A percentile compares a stretch with the other conserved stretches of the same genome.
These are phyloP conservation scores for Martensiomyces pterosporus DNA, from an alignment of 192 early-diverging fungal genomes.

Conservation along the genomic window DNA sequence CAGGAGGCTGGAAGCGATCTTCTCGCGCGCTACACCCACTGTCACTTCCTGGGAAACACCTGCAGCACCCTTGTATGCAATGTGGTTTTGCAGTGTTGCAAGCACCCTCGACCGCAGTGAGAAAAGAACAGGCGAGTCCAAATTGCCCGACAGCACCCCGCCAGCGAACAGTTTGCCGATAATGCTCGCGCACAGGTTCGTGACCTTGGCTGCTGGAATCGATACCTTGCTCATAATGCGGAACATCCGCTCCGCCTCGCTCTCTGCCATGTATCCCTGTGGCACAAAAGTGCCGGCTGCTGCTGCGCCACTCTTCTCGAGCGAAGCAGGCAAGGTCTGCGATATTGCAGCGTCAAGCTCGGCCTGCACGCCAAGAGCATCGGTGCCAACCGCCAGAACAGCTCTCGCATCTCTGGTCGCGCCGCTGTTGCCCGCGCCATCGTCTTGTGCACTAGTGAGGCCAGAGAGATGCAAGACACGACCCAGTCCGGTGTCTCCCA, in stretches of 20 bases:
- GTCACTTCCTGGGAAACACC: conserved; percentile 7
- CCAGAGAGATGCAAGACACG: conserved; percentile 15
- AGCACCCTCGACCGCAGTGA: conserved; percentile 9
- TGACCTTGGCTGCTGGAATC: conserved; percentile 13
- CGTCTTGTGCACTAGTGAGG: not conserved
- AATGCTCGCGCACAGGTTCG: conserved; percentile 9
- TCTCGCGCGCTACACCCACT: conserved; percentile 7
- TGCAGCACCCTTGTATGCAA: conserved; percentile 1
- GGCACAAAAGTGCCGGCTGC: not conserved
- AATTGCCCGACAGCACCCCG: too few species aligned
- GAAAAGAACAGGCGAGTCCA: not conserved
- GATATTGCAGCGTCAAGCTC: conserved; percentile 11
- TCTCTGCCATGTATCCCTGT: conserved; percentile 5
- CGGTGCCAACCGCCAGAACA: not conserved
- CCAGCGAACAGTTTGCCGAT: too few species aligned
- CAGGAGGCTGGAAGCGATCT: conserved; percentile 3
- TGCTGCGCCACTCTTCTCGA: not conserved
- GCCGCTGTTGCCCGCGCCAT: not conserved
- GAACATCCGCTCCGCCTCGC: conserved; percentile 40
- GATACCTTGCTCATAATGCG: conserved; percentile 30
- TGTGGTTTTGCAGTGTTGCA: conserved; percentile 9
- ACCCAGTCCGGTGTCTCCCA: conserved; percentile 15
- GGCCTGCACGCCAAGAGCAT: not conserved
- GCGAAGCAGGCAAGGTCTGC: not conserved
- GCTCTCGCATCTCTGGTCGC: not conserved